Base-by-base conservation (phyloP, 1,139 yeast genomes). In the Diutina neorugosa region DNA sequence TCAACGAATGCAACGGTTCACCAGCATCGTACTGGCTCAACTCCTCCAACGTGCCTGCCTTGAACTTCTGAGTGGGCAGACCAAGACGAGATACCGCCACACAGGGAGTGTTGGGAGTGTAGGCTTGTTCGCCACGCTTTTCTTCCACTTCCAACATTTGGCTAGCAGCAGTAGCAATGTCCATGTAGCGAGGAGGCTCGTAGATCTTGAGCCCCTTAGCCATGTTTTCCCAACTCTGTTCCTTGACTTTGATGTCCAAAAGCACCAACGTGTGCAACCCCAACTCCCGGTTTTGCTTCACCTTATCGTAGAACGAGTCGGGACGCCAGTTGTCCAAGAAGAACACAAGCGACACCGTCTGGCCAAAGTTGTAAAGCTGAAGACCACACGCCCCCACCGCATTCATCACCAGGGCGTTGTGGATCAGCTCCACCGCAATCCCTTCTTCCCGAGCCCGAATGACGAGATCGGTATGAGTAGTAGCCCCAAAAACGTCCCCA, bases 371-470 rank as follows among this genome's bases (percentile, higher is more conserved):
- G 69, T 93, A 93, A 56, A 93, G 76, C 67, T 93, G 98, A 58
- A 93, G 76, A 23, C 98, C 98, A 71, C 97, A 90, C 1, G 97
- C 96, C 14, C 98, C 98, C 23, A 93, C 96, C 0, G 98, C 98
- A 65, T 93, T 93, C 97, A 93, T 90, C 21, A 93, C 95, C 23
- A 96, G 87, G 2, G 98, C 98, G 68, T 93, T 93, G 70, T 93
- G 98, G 55, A 93, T 81, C 52, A 87, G 80, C 63, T 87, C 94
- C 50, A 87, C 89, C 54, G 77, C 73, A 63, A 93, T 88, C 1
- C 81, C 81, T 57, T 84, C 74, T 67, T 87, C 96, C 60, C 96
- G 79, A 41, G 98, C 98, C 61, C 98, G 76, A 55, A 93, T 78
- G 44, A 90, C 89, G 58, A 93, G 76, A 69, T 93, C 98, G 0